phyloP scores from a whole-genome alignment of 2,329 filamentous ascomycete genomes.

The Pyricularia grisea region DNA sequence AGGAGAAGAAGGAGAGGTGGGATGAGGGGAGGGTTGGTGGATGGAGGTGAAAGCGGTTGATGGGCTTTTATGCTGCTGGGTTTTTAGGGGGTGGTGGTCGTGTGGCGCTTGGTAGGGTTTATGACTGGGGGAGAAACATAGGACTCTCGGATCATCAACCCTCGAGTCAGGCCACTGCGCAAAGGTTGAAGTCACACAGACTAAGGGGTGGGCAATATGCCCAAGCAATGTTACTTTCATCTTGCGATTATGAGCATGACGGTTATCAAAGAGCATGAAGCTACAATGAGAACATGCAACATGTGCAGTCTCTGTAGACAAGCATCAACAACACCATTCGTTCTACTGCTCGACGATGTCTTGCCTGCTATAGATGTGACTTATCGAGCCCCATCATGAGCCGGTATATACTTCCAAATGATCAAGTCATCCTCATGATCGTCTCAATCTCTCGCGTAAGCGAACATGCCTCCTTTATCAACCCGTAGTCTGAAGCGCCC shows the following conservation, averaged over 20 bases:
- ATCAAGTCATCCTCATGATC: not conserved
- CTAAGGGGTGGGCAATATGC: too few species aligned
- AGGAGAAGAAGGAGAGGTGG: conserved; percentile 87
- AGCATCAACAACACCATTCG: not conserved
- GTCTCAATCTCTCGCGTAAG: not conserved
- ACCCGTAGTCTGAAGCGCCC: not conserved
- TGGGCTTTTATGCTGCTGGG: not conserved
- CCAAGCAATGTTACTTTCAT: not conserved
- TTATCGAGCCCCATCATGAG: not conserved
- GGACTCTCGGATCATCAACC: not conserved
- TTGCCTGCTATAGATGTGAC: not conserved
- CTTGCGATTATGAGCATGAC: not conserved
- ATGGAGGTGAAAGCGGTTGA: conserved; percentile 57
- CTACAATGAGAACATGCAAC: not conserved
- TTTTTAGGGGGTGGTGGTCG: not conserved
- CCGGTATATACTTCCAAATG: not conserved
- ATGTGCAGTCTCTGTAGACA: not conserved
- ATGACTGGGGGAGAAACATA: not conserved
- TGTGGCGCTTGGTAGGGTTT: not conserved
- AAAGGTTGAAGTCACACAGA: not conserved
- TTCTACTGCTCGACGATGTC: not conserved
- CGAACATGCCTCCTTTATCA: not conserved
- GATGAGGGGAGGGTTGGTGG: conserved; percentile 92
- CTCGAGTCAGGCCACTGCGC: not conserved
- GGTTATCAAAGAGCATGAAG: not conserved